Evolutionary conservation across 2,329 filamentous ascomycete species (phyloP).

Genomic region (Xylaria sp.): DNA sequence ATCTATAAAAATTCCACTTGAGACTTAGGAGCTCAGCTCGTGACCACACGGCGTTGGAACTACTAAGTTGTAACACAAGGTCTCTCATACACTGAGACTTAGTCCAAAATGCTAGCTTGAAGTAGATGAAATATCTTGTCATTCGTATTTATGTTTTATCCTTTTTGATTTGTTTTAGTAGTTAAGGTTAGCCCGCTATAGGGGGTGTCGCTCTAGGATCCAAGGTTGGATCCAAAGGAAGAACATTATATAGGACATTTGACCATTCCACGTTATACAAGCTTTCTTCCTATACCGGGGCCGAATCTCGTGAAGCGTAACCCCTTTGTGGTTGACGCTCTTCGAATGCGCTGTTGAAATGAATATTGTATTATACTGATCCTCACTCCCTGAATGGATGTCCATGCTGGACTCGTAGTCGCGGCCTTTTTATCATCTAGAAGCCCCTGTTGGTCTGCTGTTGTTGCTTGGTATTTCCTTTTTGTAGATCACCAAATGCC

Average conservation of each 20-base stretch:
- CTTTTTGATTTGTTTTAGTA: slow-evolving; percentile 23
- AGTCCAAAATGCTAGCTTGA: not conserved
- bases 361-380: not conserved
- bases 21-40: too few species aligned
- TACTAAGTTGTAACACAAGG: not conserved
- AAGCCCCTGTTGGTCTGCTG: slow-evolving; percentile 41
- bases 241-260: slow-evolving; percentile 34
- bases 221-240: slow-evolving; percentile 30
- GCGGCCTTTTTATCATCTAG: not conserved
- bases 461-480: slow-evolving; percentile 50
- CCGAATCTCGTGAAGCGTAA: slow-evolving; percentile 14
- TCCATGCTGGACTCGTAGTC: not conserved
- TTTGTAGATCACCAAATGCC: slow-evolving; percentile 69
- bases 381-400: not conserved
- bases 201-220: slow-evolving; percentile 23
- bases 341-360: slow-evolving; percentile 15
- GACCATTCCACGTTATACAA: slow-evolving; percentile 35
- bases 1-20: not conserved
- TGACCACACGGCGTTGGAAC: not conserved
- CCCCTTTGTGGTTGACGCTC: not conserved
- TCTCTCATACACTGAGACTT: not conserved
- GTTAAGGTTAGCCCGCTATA: slow-evolving; percentile 9
- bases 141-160: slow-evolving; percentile 34
- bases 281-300: slow-evolving; percentile 30
- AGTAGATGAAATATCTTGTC: slow-evolving; percentile 30